Base-by-base conservation (phyloP, 352 stramenopile genomes). In the Phytophthora tubulina region DNA sequence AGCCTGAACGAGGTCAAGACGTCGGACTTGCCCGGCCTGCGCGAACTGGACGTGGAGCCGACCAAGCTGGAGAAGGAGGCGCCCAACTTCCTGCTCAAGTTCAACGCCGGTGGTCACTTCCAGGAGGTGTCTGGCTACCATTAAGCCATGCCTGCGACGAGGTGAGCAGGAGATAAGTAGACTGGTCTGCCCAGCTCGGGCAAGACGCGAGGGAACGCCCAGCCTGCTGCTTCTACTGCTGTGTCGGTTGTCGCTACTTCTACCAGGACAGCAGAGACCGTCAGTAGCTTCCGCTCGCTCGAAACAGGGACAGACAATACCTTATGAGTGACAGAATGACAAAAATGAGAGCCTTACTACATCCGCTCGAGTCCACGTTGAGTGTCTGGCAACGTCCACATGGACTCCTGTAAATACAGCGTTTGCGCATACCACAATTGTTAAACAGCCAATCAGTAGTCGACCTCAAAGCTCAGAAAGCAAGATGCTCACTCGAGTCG, bases 1-100 rank as follows among this genome's bases (percentile, higher is more conserved):
- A 84, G 80, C 62, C 59, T 96, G 64, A 84, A 95, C 69, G 86
- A 96, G 59, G 75, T 96, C 58, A 95, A 96, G 83, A 95, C 80
- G 48, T 93, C 84, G 46, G 82, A 82, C 53, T 63, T 95, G 32
- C 89, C 89, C 3, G 89, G 88, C 31, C 75, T 96, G 42, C 86
- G 87, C 6, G 88, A 96, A 70, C 73, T 97, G 45, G 86, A 93
- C 63, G 74, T 99, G 21, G 90, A 92, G 65, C 91, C 94, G 17
- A 91, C 82, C 58, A 96, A 96, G 68, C 89, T 99, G 72, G 96
- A 99, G 76, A 98, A 98, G 80, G 86, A 98, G 63, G 94, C 96
- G 31, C 98, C 98, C 52, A 93, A 93, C 76, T 99, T 98, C 77
- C 85, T 99, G 64, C 86, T 99, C 80, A 93, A 96, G 74, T 99